Conservation (phyloP, 768 basidiomycete species). For the Collybiopsis confluens region DNA sequence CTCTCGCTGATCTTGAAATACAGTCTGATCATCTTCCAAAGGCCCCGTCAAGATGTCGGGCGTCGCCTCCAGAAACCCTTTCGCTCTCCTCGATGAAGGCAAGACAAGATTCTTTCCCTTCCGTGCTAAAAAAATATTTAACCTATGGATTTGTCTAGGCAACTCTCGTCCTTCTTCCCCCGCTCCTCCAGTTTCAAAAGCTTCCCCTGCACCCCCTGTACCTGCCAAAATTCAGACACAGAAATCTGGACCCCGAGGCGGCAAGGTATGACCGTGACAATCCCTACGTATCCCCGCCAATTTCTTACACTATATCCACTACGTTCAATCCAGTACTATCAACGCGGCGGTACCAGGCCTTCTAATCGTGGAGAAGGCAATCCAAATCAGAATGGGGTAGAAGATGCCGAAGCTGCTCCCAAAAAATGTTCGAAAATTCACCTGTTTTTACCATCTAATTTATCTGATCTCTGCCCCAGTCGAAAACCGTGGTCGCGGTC, state of each 20-base stretch:
- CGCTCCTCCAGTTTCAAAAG: conserved; percentile 29
- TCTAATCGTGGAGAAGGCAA: conserved; percentile 12
- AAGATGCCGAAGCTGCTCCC: conserved; percentile 18
- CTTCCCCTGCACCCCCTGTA: conserved; percentile 24
- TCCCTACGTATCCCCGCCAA: background rate
- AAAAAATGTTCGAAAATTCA: conserved; percentile 35
- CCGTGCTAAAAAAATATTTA: conserved; percentile 15
- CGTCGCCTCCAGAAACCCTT: conserved; percentile 84
- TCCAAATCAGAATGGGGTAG: conserved; percentile 21
- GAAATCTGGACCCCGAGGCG: conserved; percentile 31
- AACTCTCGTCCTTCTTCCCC: conserved; percentile 40
- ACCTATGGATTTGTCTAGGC: too few relatives aligned
- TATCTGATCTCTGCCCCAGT: conserved; percentile 23
- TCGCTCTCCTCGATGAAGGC: conserved; percentile 75
- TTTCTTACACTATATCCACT: background rate
- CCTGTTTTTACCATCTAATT: conserved; percentile 8
- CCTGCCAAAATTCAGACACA: conserved; percentile 26
- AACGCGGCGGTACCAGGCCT: conserved; percentile 36
- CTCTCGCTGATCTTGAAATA: background rate
- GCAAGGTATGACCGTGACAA: background rate
- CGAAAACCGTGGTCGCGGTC: conserved; percentile 49
- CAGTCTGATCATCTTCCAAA: conserved; percentile 1
- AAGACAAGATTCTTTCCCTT: conserved; percentile 21
- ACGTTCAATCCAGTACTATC: conserved; percentile 42
- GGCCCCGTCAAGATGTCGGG: conserved; percentile 67